A percentile compares a stretch with the other conserved stretches of the same genome.
phyloP scores from a whole-genome alignment of 768 basidiomycete species.

The Phanerodontia chrysosporium region DNA sequence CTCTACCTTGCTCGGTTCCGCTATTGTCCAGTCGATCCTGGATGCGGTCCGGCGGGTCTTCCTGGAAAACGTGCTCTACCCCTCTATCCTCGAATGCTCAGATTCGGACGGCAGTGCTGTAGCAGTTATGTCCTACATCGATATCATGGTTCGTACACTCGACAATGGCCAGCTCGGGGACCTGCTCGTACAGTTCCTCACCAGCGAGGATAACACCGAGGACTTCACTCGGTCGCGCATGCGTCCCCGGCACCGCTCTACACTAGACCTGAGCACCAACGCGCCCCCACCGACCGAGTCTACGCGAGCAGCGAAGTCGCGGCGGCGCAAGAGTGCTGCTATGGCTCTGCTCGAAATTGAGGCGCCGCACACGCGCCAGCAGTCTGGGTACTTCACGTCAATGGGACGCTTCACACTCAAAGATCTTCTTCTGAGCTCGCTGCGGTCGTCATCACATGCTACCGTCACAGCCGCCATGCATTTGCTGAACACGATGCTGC shows the following conservation, averaged over 20 bases:
- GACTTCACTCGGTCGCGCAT: constrained; percentile 48
- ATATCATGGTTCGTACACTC: constrained; percentile 78
- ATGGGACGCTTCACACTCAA: constrained; percentile 89
- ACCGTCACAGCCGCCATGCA: constrained; percentile 77
- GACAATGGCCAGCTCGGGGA: constrained; percentile 64
- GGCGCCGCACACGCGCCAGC: constrained; percentile 64
- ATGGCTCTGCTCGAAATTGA: constrained; percentile 89
- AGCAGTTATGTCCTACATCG: constrained; percentile 93
- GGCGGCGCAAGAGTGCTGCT: constrained; percentile 78
- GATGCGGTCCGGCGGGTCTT: constrained; percentile 83
- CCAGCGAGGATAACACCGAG: constrained; percentile 75
- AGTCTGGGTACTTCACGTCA: constrained; percentile 80
- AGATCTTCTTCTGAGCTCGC: constrained; percentile 79
- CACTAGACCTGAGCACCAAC: constrained; percentile 37
- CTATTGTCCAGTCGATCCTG: constrained; percentile 80
- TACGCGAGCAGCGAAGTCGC: constrained; percentile 38
- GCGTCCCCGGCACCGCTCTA: constrained; percentile 29
- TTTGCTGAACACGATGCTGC: constrained; percentile 71
- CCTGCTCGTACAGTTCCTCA: constrained; percentile 71
- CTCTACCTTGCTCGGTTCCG: constrained; percentile 66
- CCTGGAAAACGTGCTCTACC: constrained; percentile 89
- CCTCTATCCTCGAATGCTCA: constrained; percentile 90
- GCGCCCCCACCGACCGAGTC: constrained; percentile 29
- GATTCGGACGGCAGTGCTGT: constrained; percentile 92
- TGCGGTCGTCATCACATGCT: constrained; percentile 60